Base-by-base conservation (phyloP, 495 filamentous ascomycete species). In the Xylaria venustula region DNA sequence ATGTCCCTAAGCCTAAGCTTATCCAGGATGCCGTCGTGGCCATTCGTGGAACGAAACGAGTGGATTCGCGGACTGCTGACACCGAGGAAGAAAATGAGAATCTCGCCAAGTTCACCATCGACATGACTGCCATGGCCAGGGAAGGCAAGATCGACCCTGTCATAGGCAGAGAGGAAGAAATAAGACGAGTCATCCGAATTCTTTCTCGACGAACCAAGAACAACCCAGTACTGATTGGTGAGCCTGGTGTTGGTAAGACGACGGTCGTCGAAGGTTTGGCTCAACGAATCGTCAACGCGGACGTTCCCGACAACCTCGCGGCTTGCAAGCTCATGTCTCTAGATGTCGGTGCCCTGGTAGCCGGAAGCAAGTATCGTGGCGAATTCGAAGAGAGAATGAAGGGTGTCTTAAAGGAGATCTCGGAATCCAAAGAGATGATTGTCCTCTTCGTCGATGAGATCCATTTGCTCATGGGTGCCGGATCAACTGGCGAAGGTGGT, bases 361-460 rank as follows among this genome's bases (percentile, higher is more conserved):
- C 94, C 25, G 94, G 94, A 54, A 97, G 92, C 82, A 98, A 98
- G 74, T 98, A 93, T 79, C 83, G 94, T 47, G 94, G 94, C 73
- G 94, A 98, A 73, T 98, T 98, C 65, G 94, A 98, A 72, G 94
- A 98, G 78, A 85, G 94, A 60, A 96, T 98, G 92, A 98, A 98
- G 82, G 91, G 94, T 12, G 93, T 98, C 17, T 79, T 98, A 56
- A 98, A 98, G 72, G 94, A 98, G 71, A 97, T 98, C 51, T 84
- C 92, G 55, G 90, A 97, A 54, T 92, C 92, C n/a, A 92, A 93
- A 71, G 92, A 98, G 26, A 96, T 91, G 79, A 96, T 98, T 59
- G 87, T 98, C 48, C 85, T 98, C 28, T 98, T 98, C 65, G 93
- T 98, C 62, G 94, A 98, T 70, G 94, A 98, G 69, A 98, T 98